Evolutionary conservation across 2,329 filamentous ascomycete genomes (phyloP), one percentile per base, ranked within the genome.

Genomic region (Periconia sp.): DNA sequence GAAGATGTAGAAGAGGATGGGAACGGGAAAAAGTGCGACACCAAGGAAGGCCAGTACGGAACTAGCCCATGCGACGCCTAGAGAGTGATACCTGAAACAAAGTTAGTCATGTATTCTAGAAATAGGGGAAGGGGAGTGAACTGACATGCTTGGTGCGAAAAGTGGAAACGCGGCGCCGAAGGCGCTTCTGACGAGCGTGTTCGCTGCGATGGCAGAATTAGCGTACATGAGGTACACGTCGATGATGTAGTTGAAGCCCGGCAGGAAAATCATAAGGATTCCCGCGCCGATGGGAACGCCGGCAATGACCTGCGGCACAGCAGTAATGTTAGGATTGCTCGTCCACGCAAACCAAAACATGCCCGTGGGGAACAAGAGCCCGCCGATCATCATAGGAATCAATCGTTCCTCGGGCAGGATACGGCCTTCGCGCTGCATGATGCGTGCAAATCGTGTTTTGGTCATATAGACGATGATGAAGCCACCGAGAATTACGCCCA

Each of bases 281-380:
- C 77, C 75, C 41, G 64, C 65, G 10, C 78, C 78, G 41, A 78
- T 77, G 9, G 72, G 72, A 6, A 74, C 65, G 6, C 76, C 74
- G 1, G 74, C 67, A 2, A 78, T 54, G 20, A 78, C 73, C 54
- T 78, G 76, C 1, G 71, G 69, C 11, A 76, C 73, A 72, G 74
- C 77, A 2, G 63, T 68, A 44, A 76, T 78, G 53, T 73, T 73
- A 9, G 68, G 71, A 45, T 77, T 71, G 1, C 74, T 78, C 1
- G 81, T 81, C 80, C 79, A 82, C 0, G 75, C 78, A 54, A 82
- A 82, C 79, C 77, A 80, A 57, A 82, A 81, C 20, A 83, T 66
- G 1, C 79, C 77, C 9, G 74, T 68, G 1, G 78, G 76, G 3
- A 81, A 70, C 14, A 82, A 54, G 6, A 79, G 75, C 2, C 80